Base-by-base conservation (phyloP, 2,329 filamentous ascomycete genomes). In the Bipolaris cookei region DNA sequence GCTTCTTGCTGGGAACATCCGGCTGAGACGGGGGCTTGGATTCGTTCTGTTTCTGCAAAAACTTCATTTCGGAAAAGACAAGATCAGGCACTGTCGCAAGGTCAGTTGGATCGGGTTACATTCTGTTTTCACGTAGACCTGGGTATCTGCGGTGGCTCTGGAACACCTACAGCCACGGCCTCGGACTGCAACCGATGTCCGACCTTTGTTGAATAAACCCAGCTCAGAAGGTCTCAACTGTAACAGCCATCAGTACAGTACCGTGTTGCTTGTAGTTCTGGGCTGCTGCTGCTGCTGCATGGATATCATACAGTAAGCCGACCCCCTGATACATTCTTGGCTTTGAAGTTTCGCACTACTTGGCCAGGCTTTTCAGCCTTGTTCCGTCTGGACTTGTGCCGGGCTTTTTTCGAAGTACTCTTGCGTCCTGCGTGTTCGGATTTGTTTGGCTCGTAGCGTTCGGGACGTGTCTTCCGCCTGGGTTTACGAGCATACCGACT, bases 41-140 rank as follows among this genome's bases (percentile, higher is more conserved):
- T 38, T 63, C 68, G 55, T 63, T 67, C 14, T 74, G 69, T 54
- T 76, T 76, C 52, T 78, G 77, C 39, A 83, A 64, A 58, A 82
- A 83, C 21, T 74, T 78, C 78, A 83, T 80, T 63, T 82, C 80
- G 25, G 80, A 81, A 68, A 83, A 83, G 25, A 80, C 78, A 38
- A 83, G 74, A 67, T 83, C 81, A 25, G 81, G 81, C 48, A 83
- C 81, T 83, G 63, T 54, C 58, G 39, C 41, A 44, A 45, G 49
- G 50, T 72, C 56, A 75, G 63, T 34, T 14, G 13, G 6, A 6
- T 16, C 4, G 28, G 14, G 16, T 30, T 16, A 2, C 6, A 28
- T 16, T 16, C 20, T 28, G 7, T 28, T 6, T 21, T 2, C 13
- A 43, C 16, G 20, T 51, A 23, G 25, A 20, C 14, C 3, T 35